phyloP scores from a whole-genome alignment of 345 rosid species.

The Gossypium mustelinum region DNA sequence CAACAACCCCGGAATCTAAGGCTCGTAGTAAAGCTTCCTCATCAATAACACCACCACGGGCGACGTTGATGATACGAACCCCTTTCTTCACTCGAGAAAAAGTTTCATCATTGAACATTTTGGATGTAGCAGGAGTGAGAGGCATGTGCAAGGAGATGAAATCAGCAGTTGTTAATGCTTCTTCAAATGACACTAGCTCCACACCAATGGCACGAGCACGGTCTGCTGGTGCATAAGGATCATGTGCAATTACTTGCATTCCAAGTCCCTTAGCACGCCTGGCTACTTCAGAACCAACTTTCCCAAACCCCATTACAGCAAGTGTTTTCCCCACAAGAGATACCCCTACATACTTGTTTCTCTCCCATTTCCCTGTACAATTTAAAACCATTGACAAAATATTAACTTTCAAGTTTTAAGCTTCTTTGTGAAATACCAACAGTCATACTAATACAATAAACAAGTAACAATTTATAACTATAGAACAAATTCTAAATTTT shows the following conservation, averaged over 20 bases:
- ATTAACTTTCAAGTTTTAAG: background rate
- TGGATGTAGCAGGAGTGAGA: conserved; percentile 45
- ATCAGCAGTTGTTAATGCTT: conserved; percentile 43
- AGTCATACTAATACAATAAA: background rate
- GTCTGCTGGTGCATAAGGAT: conserved; percentile 52
- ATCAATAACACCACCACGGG: conserved; percentile 51
- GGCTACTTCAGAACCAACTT: conserved; percentile 58
- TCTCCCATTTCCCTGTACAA: conserved; percentile 42
- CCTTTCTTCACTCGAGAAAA: conserved; percentile 49
- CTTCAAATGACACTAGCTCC: conserved; percentile 41
- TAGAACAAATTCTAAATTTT: background rate
- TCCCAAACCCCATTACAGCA: conserved; percentile 56
- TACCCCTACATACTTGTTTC: conserved; percentile 45
- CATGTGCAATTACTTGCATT: conserved; percentile 50
- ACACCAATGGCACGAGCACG: conserved; percentile 52
- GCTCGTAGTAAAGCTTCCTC: conserved; percentile 50
- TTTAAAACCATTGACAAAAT: too few species aligned
- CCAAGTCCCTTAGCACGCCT: conserved; percentile 49
- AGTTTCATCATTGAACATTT: conserved; percentile 48
- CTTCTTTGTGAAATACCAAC: background rate
- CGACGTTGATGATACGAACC: conserved; percentile 48
- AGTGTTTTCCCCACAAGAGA: conserved; percentile 54
- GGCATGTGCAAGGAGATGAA: conserved; percentile 54
- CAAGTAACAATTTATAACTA: background rate
- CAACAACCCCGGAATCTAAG: conserved; percentile 41